Evolutionary conservation across 2,329 filamentous ascomycete genomes (phyloP), one percentile per base, ranked within the genome.

Genomic region (Apiospora sp.): DNA sequence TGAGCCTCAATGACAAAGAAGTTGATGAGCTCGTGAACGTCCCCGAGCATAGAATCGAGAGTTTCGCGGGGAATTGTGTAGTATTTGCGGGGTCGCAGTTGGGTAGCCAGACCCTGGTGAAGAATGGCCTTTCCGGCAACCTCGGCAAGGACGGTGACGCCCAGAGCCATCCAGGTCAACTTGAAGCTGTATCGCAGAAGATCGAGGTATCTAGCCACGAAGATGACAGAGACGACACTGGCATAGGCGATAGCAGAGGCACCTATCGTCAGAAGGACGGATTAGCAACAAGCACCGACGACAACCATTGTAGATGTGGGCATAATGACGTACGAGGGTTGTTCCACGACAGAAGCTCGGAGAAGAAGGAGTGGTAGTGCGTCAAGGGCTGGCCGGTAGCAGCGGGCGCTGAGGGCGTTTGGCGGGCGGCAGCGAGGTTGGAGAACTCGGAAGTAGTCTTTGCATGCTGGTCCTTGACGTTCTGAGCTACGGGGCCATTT

Each of bases 321-420:
- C 70, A 30, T 69, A 70, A 48, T 43, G 37, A 86, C 88, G 79
- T 86, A 91, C 90, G 88, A 80, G 90, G 90, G 81, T 92, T 91
- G 80, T 91, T 87, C 90, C 91, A 93, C 76, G 91, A 92, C 74
- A 93, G 85, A 72, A 93, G 86, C 81, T 92, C 90, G 69, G 87
- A 88, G 83, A 93, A 93, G 83, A 92, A 90, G 22, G 90, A 92
- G 84, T 93, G 91, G 81, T 92, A 93, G 82, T 92, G 90, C 73
- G 90, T 92, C 79, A 92, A 82, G 69, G 88, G 87, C 81, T 92
- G 89, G 77, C 89, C 89, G 67, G 88, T 91, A 74, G 88, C 89
- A 78, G 89, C 86, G 46, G 85, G 85, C 72, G 84, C 83, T 69
- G 82, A 75, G 71, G 89, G 89, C 69, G 88, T 88, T 79, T 86